These are phyloP conservation scores for Yamadazyma jaroonii DNA, from an alignment of 1,139 yeast species.

Conservation along the genomic window DNA sequence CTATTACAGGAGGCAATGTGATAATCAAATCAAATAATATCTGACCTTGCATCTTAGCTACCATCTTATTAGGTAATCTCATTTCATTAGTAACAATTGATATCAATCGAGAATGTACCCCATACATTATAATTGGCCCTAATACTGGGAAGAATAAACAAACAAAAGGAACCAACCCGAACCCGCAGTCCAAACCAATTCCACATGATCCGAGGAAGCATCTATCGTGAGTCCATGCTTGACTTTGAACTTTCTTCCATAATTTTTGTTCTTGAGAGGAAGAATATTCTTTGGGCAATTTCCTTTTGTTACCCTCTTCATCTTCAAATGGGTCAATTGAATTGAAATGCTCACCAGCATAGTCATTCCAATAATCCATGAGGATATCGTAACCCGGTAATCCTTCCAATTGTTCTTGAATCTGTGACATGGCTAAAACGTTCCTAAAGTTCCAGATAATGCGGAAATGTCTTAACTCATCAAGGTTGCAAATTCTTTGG, in stretches of 20 bases:
- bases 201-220: slow-evolving; percentile 75
- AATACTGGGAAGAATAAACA: slow-evolving; percentile 66
- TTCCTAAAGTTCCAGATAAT: not conserved
- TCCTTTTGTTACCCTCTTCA: slow-evolving; percentile 52
- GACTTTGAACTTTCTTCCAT: slow-evolving; percentile 70
- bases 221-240: slow-evolving; percentile 85
- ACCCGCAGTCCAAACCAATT: slow-evolving; percentile 68
- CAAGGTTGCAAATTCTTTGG: slow-evolving; percentile 7
- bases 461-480: not conserved
- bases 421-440: slow-evolving; percentile 10
- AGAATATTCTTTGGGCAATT: slow-evolving; percentile 52
- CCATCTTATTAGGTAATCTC: slow-evolving; percentile 55
- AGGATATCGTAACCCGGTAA: slow-evolving; percentile 57
- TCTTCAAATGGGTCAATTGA: slow-evolving; percentile 72
- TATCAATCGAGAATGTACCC: slow-evolving; percentile 66
- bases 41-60: slow-evolving; percentile 71
- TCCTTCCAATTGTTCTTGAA: slow-evolving; percentile 42
- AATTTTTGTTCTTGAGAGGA: slow-evolving; percentile 60
- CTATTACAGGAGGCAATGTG: slow-evolving; percentile 76
- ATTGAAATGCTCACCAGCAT: slow-evolving; percentile 62
- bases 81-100: slow-evolving; percentile 53
- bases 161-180: slow-evolving; percentile 72
- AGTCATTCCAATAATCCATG: slow-evolving; percentile 59
- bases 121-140: slow-evolving; percentile 81
- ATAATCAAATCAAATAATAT: slow-evolving; percentile 70